Evolutionary conservation across 116 monocot genomes (phyloP).

Genomic region (Zostera marina): DNA sequence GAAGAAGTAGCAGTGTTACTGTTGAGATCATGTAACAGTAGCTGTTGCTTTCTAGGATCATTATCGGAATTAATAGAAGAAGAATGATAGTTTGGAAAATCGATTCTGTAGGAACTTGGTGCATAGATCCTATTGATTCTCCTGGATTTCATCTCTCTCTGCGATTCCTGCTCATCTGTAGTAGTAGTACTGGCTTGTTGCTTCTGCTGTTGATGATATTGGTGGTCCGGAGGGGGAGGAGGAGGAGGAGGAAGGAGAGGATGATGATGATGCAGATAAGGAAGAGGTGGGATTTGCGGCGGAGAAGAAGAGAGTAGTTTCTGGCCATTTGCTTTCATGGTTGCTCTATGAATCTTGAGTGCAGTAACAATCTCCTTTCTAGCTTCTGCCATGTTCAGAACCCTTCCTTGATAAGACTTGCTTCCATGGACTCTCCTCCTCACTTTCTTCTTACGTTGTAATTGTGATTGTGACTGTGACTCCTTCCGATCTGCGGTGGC

Average conservation of each 20-base stretch:
- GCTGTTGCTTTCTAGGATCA: conserved; percentile 24
- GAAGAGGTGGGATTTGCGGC: conserved; percentile 6
- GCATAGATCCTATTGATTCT: conserved; percentile 2
- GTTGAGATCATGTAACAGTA: conserved; percentile 17
- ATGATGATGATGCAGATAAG: no score
- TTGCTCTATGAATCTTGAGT: conserved; percentile 60
- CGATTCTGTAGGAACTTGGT: neutral
- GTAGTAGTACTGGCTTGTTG: neutral
- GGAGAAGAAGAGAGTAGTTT: conserved; percentile 15
- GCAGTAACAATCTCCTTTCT: conserved; percentile 80
- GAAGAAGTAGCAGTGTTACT: conserved; percentile 7
- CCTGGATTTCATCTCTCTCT: conserved; percentile 12
- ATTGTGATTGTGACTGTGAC: conserved; percentile 7
- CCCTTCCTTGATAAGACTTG: conserved; percentile 54
- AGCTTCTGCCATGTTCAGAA: conserved; percentile 81
- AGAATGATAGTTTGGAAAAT: conserved; percentile 1
- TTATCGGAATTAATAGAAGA: conserved; percentile 18
- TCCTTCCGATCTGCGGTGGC: neutral
- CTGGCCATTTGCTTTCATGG: conserved; percentile 49
- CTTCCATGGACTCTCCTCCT: conserved; percentile 55
- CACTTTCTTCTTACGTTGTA: conserved; percentile 59
- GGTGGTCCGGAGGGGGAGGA: no score
- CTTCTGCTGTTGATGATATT: no score
- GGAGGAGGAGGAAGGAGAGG: neutral
- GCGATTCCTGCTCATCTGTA: conserved; percentile 10